Evolutionary conservation across 2,329 filamentous ascomycete genomes (phyloP), one percentile per base, ranked within the genome.

Genomic region (Colletotrichum phormii): DNA sequence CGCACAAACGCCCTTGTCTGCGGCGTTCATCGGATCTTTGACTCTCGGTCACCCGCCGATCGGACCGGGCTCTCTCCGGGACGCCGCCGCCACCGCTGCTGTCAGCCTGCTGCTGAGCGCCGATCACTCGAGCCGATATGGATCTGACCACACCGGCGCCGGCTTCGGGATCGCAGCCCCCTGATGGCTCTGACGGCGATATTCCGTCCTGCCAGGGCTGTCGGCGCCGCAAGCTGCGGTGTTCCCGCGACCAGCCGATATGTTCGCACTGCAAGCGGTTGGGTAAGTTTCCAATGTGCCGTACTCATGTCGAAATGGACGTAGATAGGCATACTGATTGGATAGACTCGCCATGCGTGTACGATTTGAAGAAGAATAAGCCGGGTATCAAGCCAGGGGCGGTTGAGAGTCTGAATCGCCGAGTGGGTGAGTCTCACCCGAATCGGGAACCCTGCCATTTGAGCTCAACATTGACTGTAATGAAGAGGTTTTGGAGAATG

Each of bases 161-260:
- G 24, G 37, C 6, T n/a, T 31, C 31, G 11, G 65, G 58, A 31
- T 35, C 53, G 12, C 65, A 72, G 8, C 60, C 71, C 15, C 55
- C 57, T 4, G 73, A 75, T n/a, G 63, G 29, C 37, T 61, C 63
- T 12, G 75, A 76, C 26, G 60, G 46, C 46, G 76, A 77, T 35
- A 62, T 76, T 3, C 78, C 79, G 5, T 80, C 81, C 3, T 82
- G 81, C 72, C 77, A 80, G 63, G 78, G 79, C 4, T 82, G 81
- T 60, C 77, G 80, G 31, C 77, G 74, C 61, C 77, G 80, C 7
- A 83, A 82, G 75, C 76, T 82, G 46, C 78, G 76, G 62, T 83
- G 81, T 73, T 81, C 79, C n/a, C 75, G 80, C 26, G 80, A 82
- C 55, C 75, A 77, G 51, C 80, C 80, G n/a, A 65, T 74, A 8